Evolutionary conservation across 2,329 filamentous ascomycete genomes (phyloP), one percentile per base, ranked within the genome.

Genomic region (Aspergillus pseudoviridinutans): DNA sequence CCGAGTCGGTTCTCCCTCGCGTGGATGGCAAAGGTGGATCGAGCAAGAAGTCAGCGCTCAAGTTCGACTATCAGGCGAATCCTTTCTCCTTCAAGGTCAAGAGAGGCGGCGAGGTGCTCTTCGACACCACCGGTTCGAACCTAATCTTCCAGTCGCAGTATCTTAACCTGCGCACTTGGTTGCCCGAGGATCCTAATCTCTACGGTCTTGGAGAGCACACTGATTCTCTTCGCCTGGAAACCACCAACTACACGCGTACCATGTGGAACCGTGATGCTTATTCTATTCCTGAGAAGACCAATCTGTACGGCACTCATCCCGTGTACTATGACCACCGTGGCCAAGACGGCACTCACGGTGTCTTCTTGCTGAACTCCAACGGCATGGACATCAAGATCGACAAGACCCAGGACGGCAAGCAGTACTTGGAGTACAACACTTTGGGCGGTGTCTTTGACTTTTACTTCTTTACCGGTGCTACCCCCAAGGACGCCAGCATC

Each of bases 201-300:
- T 94, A 94, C 68, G 90, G 91, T 0, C 80, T 93, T 1, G 90
- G 90, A 38, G 90, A 93, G 74, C 88, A 91, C 69, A 87, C 84
- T 2, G 89, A 92, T 64, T 79, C 85, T 1, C 85, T 91, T 66
- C 82, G 83, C 50, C 78, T 92, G 58, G 85, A 86, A 60, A 88
- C 84, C 0, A 85, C 82, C 32, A 83, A 88, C 71, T 90, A 90
- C 70, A 86, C 84, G 35, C 83, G 89, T 42, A 89, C 87, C 0
- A 70, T 91, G 3, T 90, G 87, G 83, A 86, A 85, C 51, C 80
- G 86, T 12, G 89, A 91, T 72, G 79, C 87, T 1, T 89, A 86
- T 60, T 74, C 75, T 1, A 78, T 86, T 0, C 88, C 88, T 0
- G 71, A 78, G 1, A 82, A 82, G 1, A 78, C 81, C 20, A 92